Evolutionary conservation across 2,329 filamentous ascomycete genomes (phyloP).

Genomic region (Penicillium janthinellum): DNA sequence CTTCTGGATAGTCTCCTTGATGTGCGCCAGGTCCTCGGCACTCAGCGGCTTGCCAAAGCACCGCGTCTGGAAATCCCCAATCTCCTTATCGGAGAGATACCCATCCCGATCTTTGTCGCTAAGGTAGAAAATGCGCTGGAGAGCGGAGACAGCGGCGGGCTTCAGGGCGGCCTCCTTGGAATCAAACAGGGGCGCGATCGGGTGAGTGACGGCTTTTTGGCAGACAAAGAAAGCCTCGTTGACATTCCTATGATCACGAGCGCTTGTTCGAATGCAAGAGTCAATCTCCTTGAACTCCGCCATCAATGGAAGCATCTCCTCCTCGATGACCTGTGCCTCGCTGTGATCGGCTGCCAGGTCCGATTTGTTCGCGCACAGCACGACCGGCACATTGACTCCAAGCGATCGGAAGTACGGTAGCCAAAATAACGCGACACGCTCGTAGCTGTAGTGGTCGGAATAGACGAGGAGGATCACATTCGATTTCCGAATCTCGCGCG

Average conservation of each 20-base stretch:
- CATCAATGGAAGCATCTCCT: constrained; percentile 98
- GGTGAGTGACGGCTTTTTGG: constrained; percentile 96
- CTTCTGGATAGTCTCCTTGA: constrained; percentile 83
- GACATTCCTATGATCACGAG: constrained; percentile 87
- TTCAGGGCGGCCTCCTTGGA: constrained; percentile 90
- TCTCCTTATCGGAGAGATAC: constrained; percentile 84
- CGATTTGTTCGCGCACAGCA: constrained; percentile 97
- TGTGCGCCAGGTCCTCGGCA: constrained; percentile 80
- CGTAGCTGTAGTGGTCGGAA: constrained; percentile 98
- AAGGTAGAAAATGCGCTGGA: constrained; percentile 90
- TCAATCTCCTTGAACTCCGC: constrained; percentile 98
- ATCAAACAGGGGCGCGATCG: constrained; percentile 93
- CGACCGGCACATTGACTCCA: constrained; percentile 97
- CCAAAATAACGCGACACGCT: constrained; percentile 95
- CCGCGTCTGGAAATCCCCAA: constrained; percentile 85
- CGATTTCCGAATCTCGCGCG: constrained; percentile 92
- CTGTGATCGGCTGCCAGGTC: constrained; percentile 75
- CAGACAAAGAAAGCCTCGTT: constrained; percentile 97
- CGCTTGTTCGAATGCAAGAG: constrained; percentile 93
- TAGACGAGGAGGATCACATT: constrained; percentile 98
- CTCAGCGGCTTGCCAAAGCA: constrained; percentile 89
- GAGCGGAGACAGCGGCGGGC: constrained; percentile 80
- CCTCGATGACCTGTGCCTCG: constrained; percentile 83
- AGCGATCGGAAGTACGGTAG: constrained; percentile 96
- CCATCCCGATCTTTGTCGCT: constrained; percentile 97